Evolutionary conservation across 2,329 filamentous ascomycete species (phyloP).

Genomic region (Parafenestella ontariensis): DNA sequence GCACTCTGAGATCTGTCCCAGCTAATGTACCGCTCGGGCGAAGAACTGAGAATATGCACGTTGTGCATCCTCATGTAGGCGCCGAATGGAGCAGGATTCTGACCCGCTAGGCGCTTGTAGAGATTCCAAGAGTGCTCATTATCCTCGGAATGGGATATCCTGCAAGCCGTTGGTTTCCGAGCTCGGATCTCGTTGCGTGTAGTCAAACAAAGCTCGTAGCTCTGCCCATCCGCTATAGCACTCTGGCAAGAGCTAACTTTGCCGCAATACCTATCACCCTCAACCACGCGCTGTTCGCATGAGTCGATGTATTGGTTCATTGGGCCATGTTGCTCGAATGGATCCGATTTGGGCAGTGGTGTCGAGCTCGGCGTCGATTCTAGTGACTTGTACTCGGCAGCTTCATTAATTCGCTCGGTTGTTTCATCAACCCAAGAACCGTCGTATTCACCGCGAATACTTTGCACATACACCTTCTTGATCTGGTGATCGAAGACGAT

Average conservation of each 20-base stretch:
- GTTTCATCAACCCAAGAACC: constrained; percentile 56
- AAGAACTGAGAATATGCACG: constrained; percentile 77
- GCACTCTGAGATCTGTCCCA: constrained; percentile 68
- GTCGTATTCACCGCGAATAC: constrained; percentile 58
- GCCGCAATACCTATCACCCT: constrained; percentile 61
- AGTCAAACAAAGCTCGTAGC: constrained; percentile 86
- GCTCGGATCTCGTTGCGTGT: constrained; percentile 70
- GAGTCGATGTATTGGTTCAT: constrained; percentile 38
- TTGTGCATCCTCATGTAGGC: constrained; percentile 74
- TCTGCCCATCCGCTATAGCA: constrained; percentile 76
- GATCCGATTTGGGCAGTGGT: constrained; percentile 31
- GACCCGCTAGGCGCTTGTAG: constrained; percentile 71
- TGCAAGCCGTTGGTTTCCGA: constrained; percentile 28
- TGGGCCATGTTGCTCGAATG: constrained; percentile 39
- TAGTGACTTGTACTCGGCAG: constrained; percentile 36
- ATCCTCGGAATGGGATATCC: constrained; percentile 39
- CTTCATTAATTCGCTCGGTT: constrained; percentile 37
- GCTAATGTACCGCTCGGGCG: constrained; percentile 86
- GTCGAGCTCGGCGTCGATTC: constrained; percentile 39
- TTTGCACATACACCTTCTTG: constrained; percentile 70
- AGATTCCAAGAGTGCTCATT: constrained; percentile 66
- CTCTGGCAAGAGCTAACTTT: constrained; percentile 75
- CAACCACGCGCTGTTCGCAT: constrained; percentile 20
- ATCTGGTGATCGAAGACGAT: constrained; percentile 77
- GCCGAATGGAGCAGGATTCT: constrained; percentile 84